Percentiles rank a stretch among this genome's conserved stretches.
phyloP scores from a whole-genome alignment of 2,329 filamentous ascomycete species.

The Pseudogymnoascus destructans region DNA sequence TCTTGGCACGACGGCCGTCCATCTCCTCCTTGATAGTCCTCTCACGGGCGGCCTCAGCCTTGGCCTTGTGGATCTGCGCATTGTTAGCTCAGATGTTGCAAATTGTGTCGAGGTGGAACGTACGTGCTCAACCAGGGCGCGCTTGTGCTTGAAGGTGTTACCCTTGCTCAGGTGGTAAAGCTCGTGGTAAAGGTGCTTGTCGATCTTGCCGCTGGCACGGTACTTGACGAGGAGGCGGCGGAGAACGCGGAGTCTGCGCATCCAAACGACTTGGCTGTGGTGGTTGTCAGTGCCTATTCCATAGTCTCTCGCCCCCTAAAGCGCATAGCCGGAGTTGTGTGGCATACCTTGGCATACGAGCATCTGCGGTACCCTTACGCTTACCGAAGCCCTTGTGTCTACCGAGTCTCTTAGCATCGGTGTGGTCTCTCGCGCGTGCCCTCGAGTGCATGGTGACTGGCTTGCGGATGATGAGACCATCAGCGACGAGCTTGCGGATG shows the following conservation, averaged over 20 bases:
- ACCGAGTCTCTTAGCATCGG: constrained; percentile 84
- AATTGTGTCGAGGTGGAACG: constrained; percentile 33
- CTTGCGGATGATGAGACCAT: constrained; percentile 99
- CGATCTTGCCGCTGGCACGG: constrained; percentile 98
- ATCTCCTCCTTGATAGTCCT: constrained; percentile 96
- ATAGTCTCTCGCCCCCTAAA: constrained; percentile 7
- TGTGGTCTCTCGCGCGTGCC: constrained; percentile 88
- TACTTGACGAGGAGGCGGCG: constrained; percentile 99
- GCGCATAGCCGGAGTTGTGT: constrained; percentile 9
- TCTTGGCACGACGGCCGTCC: constrained; percentile 99
- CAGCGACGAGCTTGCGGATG: constrained; percentile 97
- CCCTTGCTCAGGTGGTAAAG: constrained; percentile 99
- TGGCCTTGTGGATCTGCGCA: constrained; percentile 93
- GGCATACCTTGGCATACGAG: constrained; percentile 93
- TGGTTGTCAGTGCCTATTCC: constrained; percentile 11
- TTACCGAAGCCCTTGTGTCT: constrained; percentile 99
- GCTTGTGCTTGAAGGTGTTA: constrained; percentile 99
- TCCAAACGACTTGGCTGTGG: constrained; percentile 89
- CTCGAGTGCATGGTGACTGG: constrained; percentile 99
- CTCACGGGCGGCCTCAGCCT: constrained; percentile 98
- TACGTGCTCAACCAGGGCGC: constrained; percentile 99
- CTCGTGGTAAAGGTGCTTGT: constrained; percentile 99
- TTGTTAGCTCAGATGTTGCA: constrained; percentile 21
- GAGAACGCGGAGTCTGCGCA: constrained; percentile 98
- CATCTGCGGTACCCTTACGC: constrained; percentile 99